Conservation (phyloP, 1,284 basidiomycete genomes). For the Volvariella volvacea region DNA sequence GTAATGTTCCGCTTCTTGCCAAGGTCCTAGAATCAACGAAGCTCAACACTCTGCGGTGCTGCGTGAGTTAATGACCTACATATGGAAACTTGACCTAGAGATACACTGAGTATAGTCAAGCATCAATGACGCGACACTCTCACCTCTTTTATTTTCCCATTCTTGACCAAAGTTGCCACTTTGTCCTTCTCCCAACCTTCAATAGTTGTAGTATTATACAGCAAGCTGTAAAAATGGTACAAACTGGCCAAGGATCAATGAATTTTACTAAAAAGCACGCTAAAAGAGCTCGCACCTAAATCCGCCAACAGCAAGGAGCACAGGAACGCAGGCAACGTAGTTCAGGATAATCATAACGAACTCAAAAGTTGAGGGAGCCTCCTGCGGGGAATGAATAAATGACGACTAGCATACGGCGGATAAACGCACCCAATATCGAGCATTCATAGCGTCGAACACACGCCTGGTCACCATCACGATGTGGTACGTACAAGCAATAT, state of each 20-base stretch:
- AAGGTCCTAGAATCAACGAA: slow-evolving; percentile 58
- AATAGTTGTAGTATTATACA: slow-evolving; percentile 89
- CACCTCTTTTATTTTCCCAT: slow-evolving; percentile 83
- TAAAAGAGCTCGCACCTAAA: slow-evolving; percentile 52
- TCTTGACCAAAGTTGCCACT: slow-evolving; percentile 76
- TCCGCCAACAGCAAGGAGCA: slow-evolving; percentile 78
- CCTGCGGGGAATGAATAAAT: slow-evolving; percentile 33
- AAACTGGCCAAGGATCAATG: slow-evolving; percentile 36
- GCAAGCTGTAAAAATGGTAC: slow-evolving; percentile 84
- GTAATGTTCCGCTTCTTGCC: slow-evolving; percentile 68
- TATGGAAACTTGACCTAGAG: slow-evolving; percentile 87
- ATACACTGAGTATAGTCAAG: neutral
- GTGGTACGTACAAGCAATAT: slow-evolving; percentile 83
- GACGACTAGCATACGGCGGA: neutral
- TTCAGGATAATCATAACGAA: slow-evolving; percentile 86
- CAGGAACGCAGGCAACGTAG: slow-evolving; percentile 81
- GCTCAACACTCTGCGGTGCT: slow-evolving; percentile 8
- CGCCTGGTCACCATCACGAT: slow-evolving; percentile 69
- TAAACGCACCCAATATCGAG: slow-evolving; percentile 48
- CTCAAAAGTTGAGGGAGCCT: slow-evolving; percentile 62
- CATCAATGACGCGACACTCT: slow-evolving; percentile 12
- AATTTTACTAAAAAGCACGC: neutral
- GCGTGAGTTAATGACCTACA: slow-evolving; percentile 36
- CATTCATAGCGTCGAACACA: slow-evolving; percentile 43
- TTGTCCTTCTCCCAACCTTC: slow-evolving; percentile 98